phyloP scores from a whole-genome alignment of 768 basidiomycete genomes.

The Rhizopogon salebrosus region DNA sequence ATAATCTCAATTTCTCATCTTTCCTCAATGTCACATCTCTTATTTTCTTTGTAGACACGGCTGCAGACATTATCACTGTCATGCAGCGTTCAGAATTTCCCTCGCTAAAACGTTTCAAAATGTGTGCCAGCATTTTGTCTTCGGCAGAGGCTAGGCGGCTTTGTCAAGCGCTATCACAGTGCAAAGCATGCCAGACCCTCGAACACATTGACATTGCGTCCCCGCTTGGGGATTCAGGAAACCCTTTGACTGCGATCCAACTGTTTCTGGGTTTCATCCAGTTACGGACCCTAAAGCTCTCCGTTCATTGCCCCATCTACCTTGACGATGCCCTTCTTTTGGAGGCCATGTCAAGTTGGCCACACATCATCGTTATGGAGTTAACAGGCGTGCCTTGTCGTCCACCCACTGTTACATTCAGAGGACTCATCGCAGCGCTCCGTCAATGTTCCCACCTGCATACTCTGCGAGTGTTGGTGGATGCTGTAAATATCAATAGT shows the following conservation, averaged over 20 bases:
- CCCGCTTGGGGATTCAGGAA: background rate
- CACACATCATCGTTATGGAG: background rate
- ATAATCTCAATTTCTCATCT: background rate
- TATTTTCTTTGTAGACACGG: background rate
- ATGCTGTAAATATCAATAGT: background rate
- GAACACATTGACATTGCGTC: background rate
- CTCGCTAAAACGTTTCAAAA: background rate
- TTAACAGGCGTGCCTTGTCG: background rate
- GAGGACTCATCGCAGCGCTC: background rate
- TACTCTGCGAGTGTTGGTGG: background rate
- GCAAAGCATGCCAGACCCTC: background rate
- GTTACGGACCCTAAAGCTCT: background rate
- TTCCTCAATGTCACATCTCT: background rate
- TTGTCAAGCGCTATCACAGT: background rate
- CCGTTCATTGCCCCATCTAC: background rate
- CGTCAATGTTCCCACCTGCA: background rate
- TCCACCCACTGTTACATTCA: background rate
- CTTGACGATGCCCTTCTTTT: background rate
- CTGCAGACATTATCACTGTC: background rate
- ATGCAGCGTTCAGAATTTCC: background rate
- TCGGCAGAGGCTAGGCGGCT: background rate
- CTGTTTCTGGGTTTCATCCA: background rate
- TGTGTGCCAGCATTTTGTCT: background rate
- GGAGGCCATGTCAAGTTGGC: background rate
- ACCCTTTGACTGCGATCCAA: background rate